These are phyloP conservation scores for Millerozyma miso DNA, from an alignment of 805 yeast species.

Conservation along the genomic window DNA sequence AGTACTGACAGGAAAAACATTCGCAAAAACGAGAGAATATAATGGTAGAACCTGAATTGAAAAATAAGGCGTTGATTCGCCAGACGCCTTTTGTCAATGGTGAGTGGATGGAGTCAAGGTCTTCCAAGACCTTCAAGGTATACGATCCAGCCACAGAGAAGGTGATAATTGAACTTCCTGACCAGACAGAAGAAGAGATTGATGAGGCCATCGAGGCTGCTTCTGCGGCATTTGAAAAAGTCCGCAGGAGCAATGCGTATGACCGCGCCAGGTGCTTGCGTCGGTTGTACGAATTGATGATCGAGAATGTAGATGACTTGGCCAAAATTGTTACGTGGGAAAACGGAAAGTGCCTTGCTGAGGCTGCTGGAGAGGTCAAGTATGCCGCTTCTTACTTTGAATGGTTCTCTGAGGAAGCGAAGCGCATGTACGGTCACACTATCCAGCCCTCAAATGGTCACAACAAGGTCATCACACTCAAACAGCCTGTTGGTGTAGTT, in stretches of 20 bases:
- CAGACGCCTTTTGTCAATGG: slow-evolving; percentile 36
- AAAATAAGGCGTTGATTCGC: slow-evolving; percentile 31
- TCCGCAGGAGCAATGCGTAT: slow-evolving; percentile 44
- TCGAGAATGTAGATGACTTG: slow-evolving; percentile 53
- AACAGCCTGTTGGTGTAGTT: slow-evolving; percentile 62
- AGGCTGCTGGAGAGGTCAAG: slow-evolving; percentile 52
- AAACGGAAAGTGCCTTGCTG: slow-evolving; percentile 55
- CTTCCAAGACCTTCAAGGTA: slow-evolving; percentile 34
- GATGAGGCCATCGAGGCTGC: slow-evolving; percentile 47
- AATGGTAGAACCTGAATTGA: slow-evolving; percentile 19
- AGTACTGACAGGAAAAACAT: too few species aligned
- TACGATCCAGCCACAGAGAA: slow-evolving; percentile 39
- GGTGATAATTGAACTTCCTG: slow-evolving; percentile 35
- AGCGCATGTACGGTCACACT: slow-evolving; percentile 51
- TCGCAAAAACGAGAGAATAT: too few species aligned
- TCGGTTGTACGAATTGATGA: slow-evolving; percentile 47
- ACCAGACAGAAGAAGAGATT: slow-evolving; percentile 41
- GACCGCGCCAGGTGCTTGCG: slow-evolving; percentile 50
- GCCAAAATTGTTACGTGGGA: slow-evolving; percentile 56
- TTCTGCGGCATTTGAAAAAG: slow-evolving; percentile 40
- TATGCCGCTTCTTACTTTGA: slow-evolving; percentile 52
- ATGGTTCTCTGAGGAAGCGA: slow-evolving; percentile 52
- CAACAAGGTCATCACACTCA: slow-evolving; percentile 49
- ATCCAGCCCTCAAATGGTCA: slow-evolving; percentile 50
- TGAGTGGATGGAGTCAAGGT: slow-evolving; percentile 34